Conservation (phyloP, 495 filamentous ascomycete species). For the Tuber melanosporum region DNA sequence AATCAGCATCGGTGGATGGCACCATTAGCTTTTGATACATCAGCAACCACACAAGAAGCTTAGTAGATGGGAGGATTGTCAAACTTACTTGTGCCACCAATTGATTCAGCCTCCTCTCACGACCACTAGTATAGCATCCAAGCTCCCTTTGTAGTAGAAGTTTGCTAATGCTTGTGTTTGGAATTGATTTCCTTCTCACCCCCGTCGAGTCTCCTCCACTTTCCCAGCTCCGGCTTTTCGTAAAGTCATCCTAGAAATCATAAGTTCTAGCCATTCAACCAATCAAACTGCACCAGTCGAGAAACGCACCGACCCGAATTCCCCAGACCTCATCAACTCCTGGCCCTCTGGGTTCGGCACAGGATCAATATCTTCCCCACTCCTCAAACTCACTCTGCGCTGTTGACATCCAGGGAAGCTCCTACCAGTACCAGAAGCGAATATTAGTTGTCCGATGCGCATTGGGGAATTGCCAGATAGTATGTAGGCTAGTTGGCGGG, state of each 20-base stretch:
- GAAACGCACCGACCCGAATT: slow-evolving; percentile 36
- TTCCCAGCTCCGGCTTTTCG: neutral
- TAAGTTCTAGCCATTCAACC: neutral
- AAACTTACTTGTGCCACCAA: slow-evolving; percentile 59
- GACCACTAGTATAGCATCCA: slow-evolving; percentile 53
- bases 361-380: slow-evolving; percentile 10
- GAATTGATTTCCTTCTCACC: neutral
- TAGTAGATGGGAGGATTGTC: neutral
- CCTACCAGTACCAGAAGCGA: neutral
- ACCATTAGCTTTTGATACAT: slow-evolving; percentile 49
- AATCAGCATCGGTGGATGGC: slow-evolving; percentile 71
- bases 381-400: neutral
- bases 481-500: neutral
- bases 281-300: neutral
- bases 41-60: slow-evolving; percentile 5
- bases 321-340: slow-evolving; percentile 29
- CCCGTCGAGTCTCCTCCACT: neutral
- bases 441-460: neutral
- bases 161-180: slow-evolving; percentile 47
- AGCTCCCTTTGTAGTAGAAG: slow-evolving; percentile 74
- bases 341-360: slow-evolving; percentile 22
- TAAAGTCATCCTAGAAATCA: slow-evolving; percentile 16
- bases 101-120: slow-evolving; percentile 52
- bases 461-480: neutral
- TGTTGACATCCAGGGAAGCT: neutral